Percentiles rank a stretch among this genome's conserved stretches.
These are phyloP conservation scores for Talaromyces nanjingensis DNA, from an alignment of 495 filamentous ascomycete species.

Conservation along the genomic window DNA sequence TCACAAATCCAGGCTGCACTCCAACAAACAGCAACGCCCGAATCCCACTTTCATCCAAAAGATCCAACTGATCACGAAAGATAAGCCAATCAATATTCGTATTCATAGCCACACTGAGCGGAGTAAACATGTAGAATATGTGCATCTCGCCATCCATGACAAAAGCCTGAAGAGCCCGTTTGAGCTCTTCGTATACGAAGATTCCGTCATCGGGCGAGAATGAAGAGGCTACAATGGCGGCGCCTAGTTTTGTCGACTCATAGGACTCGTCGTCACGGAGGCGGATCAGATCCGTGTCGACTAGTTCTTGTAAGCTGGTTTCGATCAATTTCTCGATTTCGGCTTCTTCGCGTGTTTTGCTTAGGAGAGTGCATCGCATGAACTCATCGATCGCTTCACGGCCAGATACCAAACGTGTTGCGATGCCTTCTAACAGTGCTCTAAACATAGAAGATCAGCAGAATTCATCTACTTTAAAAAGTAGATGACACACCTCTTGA, in stretches of 20 bases:
- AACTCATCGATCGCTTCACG: conserved; percentile 64
- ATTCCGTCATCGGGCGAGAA: conserved; percentile 72
- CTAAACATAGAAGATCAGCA: conserved; percentile 25
- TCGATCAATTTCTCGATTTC: conserved; percentile 45
- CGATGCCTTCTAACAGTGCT: conserved; percentile 68
- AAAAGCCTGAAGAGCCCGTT: conserved; percentile 61
- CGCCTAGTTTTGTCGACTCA: conserved; percentile 57
- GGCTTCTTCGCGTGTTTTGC: conserved; percentile 33
- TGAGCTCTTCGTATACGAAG: conserved; percentile 65
- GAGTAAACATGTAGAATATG: conserved; percentile 74
- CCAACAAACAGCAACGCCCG: conserved; percentile 64
- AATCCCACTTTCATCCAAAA: conserved; percentile 62
- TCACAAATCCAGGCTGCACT: conserved; percentile 61
- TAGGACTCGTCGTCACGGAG: conserved; percentile 40
- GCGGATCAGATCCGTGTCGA: conserved; percentile 22
- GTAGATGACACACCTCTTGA: conserved; percentile 48
- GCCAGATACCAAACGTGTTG: conserved; percentile 64
- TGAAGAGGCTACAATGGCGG: conserved; percentile 66
- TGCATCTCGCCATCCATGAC: conserved; percentile 86
- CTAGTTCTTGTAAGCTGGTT: conserved; percentile 49
- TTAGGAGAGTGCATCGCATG: conserved; percentile 61
- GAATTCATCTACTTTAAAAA: not conserved
- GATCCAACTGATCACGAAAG: conserved; percentile 64
- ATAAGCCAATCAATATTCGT: conserved; percentile 63
- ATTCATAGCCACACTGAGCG: conserved; percentile 43